These are phyloP conservation scores for Penicillium paneum DNA, from an alignment of 2,329 filamentous ascomycete genomes.

Conservation along the genomic window DNA sequence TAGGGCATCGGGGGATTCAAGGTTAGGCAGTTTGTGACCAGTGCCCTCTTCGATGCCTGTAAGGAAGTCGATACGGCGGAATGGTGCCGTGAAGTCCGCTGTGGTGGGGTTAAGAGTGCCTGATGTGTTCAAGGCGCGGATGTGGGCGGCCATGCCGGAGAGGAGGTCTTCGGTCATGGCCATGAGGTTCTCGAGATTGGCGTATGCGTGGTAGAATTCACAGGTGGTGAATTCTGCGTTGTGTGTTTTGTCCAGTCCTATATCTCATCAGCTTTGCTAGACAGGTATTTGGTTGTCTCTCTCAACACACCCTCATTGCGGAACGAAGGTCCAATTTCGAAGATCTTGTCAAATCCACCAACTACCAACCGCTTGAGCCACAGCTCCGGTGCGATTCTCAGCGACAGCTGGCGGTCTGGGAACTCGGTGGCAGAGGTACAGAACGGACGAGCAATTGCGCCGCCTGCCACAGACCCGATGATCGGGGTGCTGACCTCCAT, in stretches of 20 bases:
- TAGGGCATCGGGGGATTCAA: conserved; percentile 55
- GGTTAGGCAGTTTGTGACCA: conserved; percentile 62
- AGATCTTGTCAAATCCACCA: conserved; percentile 82
- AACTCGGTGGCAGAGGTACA: conserved; percentile 75
- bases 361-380: conserved; percentile 92
- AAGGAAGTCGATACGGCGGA: conserved; percentile 74
- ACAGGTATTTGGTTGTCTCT: not conserved
- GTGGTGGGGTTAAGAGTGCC: conserved; percentile 48
- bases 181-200: conserved; percentile 72
- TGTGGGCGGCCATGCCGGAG: conserved; percentile 54
- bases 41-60: conserved; percentile 70
- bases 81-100: conserved; percentile 58
- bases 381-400: conserved; percentile 89
- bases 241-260: conserved; percentile 75
- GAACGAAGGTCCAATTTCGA: conserved; percentile 89
- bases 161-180: conserved; percentile 71
- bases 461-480: conserved; percentile 76
- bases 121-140: conserved; percentile 44
- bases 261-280: conserved; percentile 7
- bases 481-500: conserved; percentile 90
- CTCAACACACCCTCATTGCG: conserved; percentile 71
- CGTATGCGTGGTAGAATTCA: conserved; percentile 91
- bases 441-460: conserved; percentile 84
- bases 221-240: conserved; percentile 98
- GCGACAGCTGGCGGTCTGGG: conserved; percentile 64